phyloP scores from a whole-genome alignment of 148 eudicot species.

The Selenicereus undatus region DNA sequence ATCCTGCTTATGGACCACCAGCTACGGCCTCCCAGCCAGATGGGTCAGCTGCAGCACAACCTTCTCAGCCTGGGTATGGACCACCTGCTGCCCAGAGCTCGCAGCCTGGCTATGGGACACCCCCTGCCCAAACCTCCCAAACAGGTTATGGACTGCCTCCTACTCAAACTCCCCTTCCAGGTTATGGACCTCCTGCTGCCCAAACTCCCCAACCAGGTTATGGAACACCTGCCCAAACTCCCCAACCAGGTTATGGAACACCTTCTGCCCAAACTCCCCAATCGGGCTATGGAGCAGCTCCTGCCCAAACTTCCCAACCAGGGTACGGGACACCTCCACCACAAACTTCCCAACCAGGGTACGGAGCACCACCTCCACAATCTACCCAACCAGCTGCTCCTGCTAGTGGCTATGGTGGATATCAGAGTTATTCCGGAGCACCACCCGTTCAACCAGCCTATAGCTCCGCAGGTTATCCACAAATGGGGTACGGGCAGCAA shows the following conservation, averaged over 20 bases:
- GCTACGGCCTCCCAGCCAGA: conserved; percentile 21
- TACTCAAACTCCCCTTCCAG: no score
- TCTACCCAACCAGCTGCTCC: conserved; percentile 21
- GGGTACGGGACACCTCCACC: conserved; percentile 23
- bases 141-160: no score
- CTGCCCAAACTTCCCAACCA: conserved; percentile 21
- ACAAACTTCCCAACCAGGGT: conserved; percentile 22
- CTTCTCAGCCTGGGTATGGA: no score
- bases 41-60: not conserved
- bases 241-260: conserved; percentile 33
- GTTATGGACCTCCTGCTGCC: conserved; percentile 6
- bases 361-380: conserved; percentile 27
- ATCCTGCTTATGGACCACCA: conserved; percentile 24
- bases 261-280: conserved; percentile 27
- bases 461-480: conserved; percentile 31
- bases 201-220: conserved; percentile 33
- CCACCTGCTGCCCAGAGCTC: no score
- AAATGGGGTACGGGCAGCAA: conserved; percentile 37
- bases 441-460: conserved; percentile 26
- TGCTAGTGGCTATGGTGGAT: conserved; percentile 34
- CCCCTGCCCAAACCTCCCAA: no score
- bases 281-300: conserved; percentile 29
- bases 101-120: no score
- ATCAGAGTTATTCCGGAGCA: conserved; percentile 32
- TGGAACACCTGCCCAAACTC: conserved; percentile 24